Percentiles rank a stretch among this genome's conserved stretches.
Conservation (phyloP, 2,329 filamentous ascomycete species). For the Talaromyces sp. region DNA sequence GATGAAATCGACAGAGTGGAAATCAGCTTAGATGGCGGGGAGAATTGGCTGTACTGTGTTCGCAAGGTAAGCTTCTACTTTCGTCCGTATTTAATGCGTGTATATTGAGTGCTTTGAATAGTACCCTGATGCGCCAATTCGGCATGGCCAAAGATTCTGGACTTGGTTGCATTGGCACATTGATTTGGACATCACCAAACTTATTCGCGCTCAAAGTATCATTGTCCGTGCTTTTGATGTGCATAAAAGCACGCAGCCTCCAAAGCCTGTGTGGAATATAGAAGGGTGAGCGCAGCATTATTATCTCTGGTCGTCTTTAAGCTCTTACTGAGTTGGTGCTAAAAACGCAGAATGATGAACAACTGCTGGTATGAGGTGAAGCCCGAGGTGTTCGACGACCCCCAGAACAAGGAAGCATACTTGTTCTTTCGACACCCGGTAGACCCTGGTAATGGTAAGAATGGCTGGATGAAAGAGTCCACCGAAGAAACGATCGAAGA, state of each 20-base stretch:
- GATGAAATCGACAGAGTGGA: constrained; percentile 48
- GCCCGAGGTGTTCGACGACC: constrained; percentile 30
- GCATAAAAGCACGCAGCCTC: constrained; percentile 48
- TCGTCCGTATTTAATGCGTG: constrained; percentile 14
- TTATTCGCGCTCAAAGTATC: constrained; percentile 40
- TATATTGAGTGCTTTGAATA: constrained; percentile 11
- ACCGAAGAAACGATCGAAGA: constrained; percentile 41
- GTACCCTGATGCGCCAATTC: constrained; percentile 45
- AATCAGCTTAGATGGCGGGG: constrained; percentile 42
- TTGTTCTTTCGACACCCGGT: constrained; percentile 45
- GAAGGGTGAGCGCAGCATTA: constrained; percentile 28
- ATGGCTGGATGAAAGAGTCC: constrained; percentile 50
- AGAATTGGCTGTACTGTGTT: constrained; percentile 47
- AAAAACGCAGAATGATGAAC: constrained; percentile 46
- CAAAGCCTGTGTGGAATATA: constrained; percentile 43
- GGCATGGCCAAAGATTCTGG: constrained; percentile 52
- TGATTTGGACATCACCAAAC: constrained; percentile 41
- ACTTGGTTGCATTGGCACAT: constrained; percentile 51
- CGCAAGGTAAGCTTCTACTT: constrained; percentile 25
- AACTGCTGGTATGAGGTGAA: constrained; percentile 47
- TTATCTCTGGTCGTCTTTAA: not conserved
- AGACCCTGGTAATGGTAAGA: constrained; percentile 38
- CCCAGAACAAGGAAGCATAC: constrained; percentile 23
- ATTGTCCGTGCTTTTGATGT: constrained; percentile 46
- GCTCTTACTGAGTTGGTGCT: not conserved